Conservation (phyloP, 768 basidiomycete species). For the Hygrocybe coccinea region DNA sequence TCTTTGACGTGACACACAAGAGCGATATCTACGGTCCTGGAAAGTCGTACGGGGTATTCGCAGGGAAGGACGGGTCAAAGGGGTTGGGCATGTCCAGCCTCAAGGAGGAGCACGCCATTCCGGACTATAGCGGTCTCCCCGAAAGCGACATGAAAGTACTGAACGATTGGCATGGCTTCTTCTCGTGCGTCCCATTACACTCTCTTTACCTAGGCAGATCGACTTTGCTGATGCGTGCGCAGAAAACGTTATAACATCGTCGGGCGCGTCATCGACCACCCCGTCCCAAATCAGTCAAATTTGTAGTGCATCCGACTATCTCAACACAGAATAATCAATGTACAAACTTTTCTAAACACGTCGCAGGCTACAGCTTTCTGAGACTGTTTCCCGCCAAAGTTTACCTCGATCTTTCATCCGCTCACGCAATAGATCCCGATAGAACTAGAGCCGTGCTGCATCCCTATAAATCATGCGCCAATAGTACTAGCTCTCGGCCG, state of each 20-base stretch:
- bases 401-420: too few species aligned
- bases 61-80: conserved; percentile 88
- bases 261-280: conserved; percentile 62
- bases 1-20: conserved; percentile 88
- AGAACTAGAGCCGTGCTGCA: too few species aligned
- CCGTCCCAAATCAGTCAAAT: conserved; percentile 12
- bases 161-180: conserved; percentile 87
- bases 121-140: conserved; percentile 76
- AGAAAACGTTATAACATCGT: conserved; percentile 88
- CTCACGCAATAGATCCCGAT: too few species aligned
- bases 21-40: conserved; percentile 85
- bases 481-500: too few species aligned
- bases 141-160: conserved; percentile 73
- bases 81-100: conserved; percentile 88
- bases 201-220: background rate
- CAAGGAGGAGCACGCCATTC: conserved; percentile 76
- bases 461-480: too few species aligned
- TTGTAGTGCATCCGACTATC: too few species aligned
- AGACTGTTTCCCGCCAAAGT: too few species aligned
- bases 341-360: too few species aligned
- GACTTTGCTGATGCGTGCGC: conserved; percentile 5
- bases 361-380: too few species aligned
- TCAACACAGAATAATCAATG: too few species aligned
- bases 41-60: conserved; percentile 76
- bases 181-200: conserved; percentile 53